phyloP scores from a whole-genome alignment of 2,329 filamentous ascomycete species.

The Amesomyces nigricolor region DNA sequence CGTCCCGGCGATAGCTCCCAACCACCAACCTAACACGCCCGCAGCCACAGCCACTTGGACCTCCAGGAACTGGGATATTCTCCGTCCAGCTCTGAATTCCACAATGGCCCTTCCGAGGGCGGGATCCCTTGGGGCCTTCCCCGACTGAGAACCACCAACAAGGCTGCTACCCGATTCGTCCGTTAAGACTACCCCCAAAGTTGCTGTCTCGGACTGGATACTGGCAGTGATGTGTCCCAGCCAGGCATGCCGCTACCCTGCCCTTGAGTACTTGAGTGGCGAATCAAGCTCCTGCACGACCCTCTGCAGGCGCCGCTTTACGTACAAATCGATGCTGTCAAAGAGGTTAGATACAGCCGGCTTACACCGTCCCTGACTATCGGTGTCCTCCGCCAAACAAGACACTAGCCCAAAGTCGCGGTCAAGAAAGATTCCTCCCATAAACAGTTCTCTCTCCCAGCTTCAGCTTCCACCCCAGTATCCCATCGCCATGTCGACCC shows the following conservation, averaged over 20 bases:
- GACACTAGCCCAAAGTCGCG: not conserved
- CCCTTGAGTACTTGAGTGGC: not conserved
- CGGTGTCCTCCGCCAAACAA: not conserved
- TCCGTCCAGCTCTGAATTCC: not conserved
- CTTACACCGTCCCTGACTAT: not conserved
- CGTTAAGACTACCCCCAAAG: not conserved
- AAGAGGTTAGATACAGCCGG: slow-evolving; percentile 4
- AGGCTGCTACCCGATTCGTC: not conserved
- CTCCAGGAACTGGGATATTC: not conserved
- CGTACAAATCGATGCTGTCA: not conserved
- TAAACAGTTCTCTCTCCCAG: no score
- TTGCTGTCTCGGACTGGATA: slow-evolving; percentile 8
- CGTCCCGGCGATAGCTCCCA: slow-evolving; percentile 1
- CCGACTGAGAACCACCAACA: not conserved
- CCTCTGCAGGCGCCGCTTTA: slow-evolving; percentile 9
- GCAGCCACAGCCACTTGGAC: not conserved
- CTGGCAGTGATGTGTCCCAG: slow-evolving; percentile 3
- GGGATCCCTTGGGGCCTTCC: not conserved
- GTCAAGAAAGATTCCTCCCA: not conserved
- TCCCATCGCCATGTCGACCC: slow-evolving; percentile 19
- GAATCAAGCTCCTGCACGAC: slow-evolving; percentile 19
- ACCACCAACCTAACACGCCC: not conserved
- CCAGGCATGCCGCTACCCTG: slow-evolving; percentile 3
- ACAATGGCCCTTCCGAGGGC: not conserved
- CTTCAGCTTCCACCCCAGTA: not conserved